Percentiles rank a stretch among this genome's conserved stretches.
Evolutionary conservation across 495 filamentous ascomycete species (phyloP).

Genomic region (Umbilicaria muhlenbergii): DNA sequence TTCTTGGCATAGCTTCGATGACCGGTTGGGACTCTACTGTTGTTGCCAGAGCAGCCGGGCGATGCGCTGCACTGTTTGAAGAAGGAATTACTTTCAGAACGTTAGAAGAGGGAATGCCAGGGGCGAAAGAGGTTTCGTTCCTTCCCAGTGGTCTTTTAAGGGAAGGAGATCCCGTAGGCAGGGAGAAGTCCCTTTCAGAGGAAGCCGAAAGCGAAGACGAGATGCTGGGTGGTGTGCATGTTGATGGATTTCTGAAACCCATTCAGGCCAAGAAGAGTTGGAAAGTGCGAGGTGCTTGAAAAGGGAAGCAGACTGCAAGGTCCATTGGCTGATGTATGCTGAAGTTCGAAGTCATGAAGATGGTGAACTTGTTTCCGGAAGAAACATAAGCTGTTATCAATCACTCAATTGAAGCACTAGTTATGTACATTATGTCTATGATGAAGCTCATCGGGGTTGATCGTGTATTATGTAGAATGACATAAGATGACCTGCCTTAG

Average conservation of each 20-base stretch:
- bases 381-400: too few species aligned
- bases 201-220: slow-evolving; percentile 7
- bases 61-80: slow-evolving; percentile 56
- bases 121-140: background rate
- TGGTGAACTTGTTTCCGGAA: too few species aligned
- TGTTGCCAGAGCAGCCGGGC: slow-evolving; percentile 45
- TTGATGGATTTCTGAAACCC: slow-evolving; percentile 20
- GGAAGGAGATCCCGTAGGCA: background rate
- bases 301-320: too few species aligned
- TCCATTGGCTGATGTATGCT: too few species aligned
- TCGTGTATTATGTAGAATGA: too few species aligned
- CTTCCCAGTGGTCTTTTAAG: background rate
- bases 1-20: slow-evolving; percentile 58
- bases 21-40: slow-evolving; percentile 45
- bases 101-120: slow-evolving; percentile 27
- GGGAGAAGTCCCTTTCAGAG: background rate
- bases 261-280: slow-evolving; percentile 17
- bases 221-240: slow-evolving; percentile 15
- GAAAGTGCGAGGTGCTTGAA: slow-evolving; percentile 1
- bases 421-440: too few species aligned
- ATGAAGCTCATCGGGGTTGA: too few species aligned
- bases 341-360: too few species aligned
- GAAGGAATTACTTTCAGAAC: slow-evolving; percentile 46
- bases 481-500: too few species aligned
- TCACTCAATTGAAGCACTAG: too few species aligned